phyloP scores from a whole-genome alignment of 805 yeast genomes.

The Yamadazyma akitaensis region DNA sequence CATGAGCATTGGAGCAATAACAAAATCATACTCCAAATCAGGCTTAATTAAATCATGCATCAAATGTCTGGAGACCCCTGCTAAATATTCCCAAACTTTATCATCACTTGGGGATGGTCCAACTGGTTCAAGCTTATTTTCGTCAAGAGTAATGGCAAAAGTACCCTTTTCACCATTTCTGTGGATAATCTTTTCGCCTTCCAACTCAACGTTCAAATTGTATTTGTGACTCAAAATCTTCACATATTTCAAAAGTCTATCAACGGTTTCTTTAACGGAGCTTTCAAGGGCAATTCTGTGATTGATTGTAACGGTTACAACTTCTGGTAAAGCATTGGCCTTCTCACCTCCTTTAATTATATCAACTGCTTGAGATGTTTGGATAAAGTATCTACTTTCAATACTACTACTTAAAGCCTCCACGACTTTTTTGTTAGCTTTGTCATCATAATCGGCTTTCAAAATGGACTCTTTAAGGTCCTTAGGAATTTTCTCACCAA shows the following conservation, averaged over 20 bases:
- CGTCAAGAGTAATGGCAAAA: constrained; percentile 15
- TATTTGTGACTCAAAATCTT: constrained; percentile 25
- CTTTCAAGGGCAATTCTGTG: constrained; percentile 35
- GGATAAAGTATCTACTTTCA: constrained; percentile 25
- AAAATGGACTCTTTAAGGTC: constrained; percentile 28
- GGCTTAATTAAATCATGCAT: constrained; percentile 52
- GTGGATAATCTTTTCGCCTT: constrained; percentile 13
- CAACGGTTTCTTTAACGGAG: constrained; percentile 19
- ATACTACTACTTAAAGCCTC: constrained; percentile 15
- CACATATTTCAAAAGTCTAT: constrained; percentile 22
- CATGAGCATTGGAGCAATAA: constrained; percentile 48
- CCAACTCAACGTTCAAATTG: constrained; percentile 23
- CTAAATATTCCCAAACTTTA: constrained; percentile 49
- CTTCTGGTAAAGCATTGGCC: constrained; percentile 40
- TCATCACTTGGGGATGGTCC: constrained; percentile 44
- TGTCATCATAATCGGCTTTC: constrained; percentile 33
- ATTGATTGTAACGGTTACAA: constrained; percentile 26
- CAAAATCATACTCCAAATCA: constrained; percentile 25
- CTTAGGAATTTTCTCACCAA: constrained; percentile 21
- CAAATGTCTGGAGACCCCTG: constrained; percentile 62
- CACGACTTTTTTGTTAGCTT: constrained; percentile 10
- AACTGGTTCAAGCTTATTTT: constrained; percentile 38
- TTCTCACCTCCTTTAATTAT: constrained; percentile 36
- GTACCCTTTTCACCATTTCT: constrained; percentile 17
- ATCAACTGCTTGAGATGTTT: constrained; percentile 35